Conservation (phyloP, 805 yeast species). For the Yamadazyma sp. region DNA sequence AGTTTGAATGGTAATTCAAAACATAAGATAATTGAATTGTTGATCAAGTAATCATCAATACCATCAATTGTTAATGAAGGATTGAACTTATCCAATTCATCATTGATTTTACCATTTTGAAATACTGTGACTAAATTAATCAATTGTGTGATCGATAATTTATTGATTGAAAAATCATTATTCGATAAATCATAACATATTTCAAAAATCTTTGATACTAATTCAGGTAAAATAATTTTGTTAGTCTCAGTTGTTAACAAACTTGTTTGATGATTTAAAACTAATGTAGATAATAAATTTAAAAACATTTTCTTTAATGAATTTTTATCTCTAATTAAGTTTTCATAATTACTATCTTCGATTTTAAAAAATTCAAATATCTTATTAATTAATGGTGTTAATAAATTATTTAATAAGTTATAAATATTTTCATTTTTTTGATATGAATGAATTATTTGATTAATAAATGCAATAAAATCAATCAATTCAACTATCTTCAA, state of each 20-base stretch:
- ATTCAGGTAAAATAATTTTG: constrained; percentile 53
- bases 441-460: constrained; percentile 82
- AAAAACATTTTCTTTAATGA: constrained; percentile 68
- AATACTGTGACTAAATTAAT: constrained; percentile 59
- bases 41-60: constrained; percentile 65
- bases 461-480: constrained; percentile 81
- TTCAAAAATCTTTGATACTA: constrained; percentile 61
- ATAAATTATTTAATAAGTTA: constrained; percentile 66
- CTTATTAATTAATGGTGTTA: constrained; percentile 71
- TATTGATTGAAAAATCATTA: constrained; percentile 44
- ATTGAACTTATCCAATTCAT: constrained; percentile 52
- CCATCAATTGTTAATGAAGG: constrained; percentile 60
- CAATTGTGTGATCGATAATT: constrained; percentile 66
- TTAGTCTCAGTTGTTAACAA: constrained; percentile 70
- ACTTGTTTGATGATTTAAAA: constrained; percentile 76
- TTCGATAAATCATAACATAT: constrained; percentile 55
- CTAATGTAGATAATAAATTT: constrained; percentile 63
- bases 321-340: constrained; percentile 61
- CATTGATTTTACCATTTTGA: constrained; percentile 68
- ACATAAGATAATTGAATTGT: constrained; percentile 60
- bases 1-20: constrained; percentile 81
- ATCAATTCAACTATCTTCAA: constrained; percentile 63
- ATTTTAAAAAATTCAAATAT: constrained; percentile 49
- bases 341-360: constrained; percentile 32
- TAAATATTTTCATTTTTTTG: constrained; percentile 65